Conservation (phyloP, 345 rosid species). For the Acer yangbiense region DNA sequence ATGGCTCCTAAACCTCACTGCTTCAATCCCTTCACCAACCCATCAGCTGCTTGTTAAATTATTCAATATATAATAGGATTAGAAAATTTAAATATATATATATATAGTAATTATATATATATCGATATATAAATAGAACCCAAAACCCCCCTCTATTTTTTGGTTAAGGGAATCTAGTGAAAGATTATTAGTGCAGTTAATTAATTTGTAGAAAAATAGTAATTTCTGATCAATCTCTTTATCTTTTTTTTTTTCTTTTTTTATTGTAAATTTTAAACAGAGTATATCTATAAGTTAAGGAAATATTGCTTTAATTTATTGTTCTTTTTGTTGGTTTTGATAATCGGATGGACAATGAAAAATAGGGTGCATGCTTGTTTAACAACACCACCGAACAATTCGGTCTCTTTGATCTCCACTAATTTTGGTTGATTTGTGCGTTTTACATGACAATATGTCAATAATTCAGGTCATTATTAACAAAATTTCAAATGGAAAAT, state of each 20-base stretch:
- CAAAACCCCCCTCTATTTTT: constrained; percentile 67
- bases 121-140: constrained; percentile 17
- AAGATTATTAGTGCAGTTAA: constrained; percentile 47
- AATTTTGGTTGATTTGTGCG: neutral
- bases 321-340: constrained; percentile 7
- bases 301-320: constrained; percentile 29
- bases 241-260: constrained; percentile 3
- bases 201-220: constrained; percentile 52
- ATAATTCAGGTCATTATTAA: neutral
- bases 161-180: constrained; percentile 63
- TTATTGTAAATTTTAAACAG: constrained; percentile 38
- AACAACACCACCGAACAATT: neutral
- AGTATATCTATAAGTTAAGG: constrained; percentile 28
- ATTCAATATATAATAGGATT: constrained; percentile 7
- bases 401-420: neutral
- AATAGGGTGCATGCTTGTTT: constrained; percentile 5
- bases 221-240: constrained; percentile 32
- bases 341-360: constrained; percentile 3
- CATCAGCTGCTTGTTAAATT: constrained; percentile 82
- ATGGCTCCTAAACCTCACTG: constrained; percentile 62
- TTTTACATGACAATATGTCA: neutral
- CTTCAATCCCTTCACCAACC: constrained; percentile 68
- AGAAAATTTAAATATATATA: constrained; percentile 8
- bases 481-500: neutral
- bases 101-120: neutral